Evolutionary conservation across 2,329 filamentous ascomycete species (phyloP).

Genomic region (Rhynchosporium graminicola): DNA sequence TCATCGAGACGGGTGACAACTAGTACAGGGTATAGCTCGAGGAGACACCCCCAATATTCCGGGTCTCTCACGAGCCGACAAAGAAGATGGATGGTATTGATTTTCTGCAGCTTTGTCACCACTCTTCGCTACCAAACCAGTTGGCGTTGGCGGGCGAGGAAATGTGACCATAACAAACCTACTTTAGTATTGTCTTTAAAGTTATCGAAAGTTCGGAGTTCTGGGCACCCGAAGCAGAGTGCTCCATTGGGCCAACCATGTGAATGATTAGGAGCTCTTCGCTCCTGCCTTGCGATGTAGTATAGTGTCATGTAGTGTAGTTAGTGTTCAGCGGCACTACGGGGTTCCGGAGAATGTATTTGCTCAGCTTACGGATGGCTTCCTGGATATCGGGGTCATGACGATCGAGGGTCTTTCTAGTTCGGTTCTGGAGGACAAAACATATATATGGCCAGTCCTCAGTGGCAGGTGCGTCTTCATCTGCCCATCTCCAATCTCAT

Average conservation of each 20-base stretch:
- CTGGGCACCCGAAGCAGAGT: background rate
- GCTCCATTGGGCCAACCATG: background rate
- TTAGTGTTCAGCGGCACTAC: background rate
- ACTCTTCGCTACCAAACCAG: background rate
- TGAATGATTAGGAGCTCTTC: background rate
- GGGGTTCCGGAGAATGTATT: slow-evolving; percentile 3
- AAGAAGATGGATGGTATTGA: background rate
- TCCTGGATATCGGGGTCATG: slow-evolving; percentile 1
- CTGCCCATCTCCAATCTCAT: background rate
- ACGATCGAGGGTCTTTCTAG: slow-evolving; percentile 7
- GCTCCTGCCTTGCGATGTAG: background rate
- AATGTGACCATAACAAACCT: background rate
- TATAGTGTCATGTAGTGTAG: too few relatives aligned
- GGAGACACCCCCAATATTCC: slow-evolving; percentile 8
- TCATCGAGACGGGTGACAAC: background rate
- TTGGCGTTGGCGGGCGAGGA: background rate
- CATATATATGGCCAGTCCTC: background rate
- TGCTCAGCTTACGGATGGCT: background rate
- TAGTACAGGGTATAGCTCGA: background rate
- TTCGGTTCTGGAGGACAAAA: background rate
- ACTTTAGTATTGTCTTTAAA: background rate
- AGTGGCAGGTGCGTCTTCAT: too few relatives aligned
- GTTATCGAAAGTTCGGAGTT: background rate
- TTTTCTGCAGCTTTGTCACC: slow-evolving; percentile 5
- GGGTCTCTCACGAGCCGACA: slow-evolving; percentile 10